These are phyloP conservation scores for Raphanus sativus DNA, from an alignment of 345 rosid species.

Conservation along the genomic window DNA sequence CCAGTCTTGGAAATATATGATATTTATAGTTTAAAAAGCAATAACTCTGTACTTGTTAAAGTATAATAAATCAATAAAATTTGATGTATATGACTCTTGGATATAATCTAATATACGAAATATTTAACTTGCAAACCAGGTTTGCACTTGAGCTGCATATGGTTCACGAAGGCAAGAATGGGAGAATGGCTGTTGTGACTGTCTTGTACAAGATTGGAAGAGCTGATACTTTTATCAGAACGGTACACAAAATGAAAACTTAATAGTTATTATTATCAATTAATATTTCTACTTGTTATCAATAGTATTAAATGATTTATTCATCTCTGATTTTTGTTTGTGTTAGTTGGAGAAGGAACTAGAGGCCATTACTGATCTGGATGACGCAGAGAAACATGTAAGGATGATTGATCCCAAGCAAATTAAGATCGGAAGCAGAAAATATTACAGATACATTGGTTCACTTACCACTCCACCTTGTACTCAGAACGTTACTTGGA, in stretches of 20 bases:
- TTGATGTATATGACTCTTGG: neutral
- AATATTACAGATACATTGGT: constrained; percentile 77
- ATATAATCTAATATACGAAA: neutral
- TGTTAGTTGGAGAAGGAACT: constrained; percentile 50
- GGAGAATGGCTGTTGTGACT: constrained; percentile 62
- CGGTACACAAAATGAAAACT: constrained; percentile 41
- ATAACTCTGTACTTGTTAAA: neutral
- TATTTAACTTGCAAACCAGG: constrained; percentile 29
- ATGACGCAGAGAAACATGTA: constrained; percentile 35
- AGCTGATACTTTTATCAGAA: constrained; percentile 64
- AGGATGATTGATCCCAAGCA: constrained; percentile 59
- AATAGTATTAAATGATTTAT: neutral
- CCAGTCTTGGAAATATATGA: neutral
- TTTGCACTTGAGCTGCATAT: constrained; percentile 68
- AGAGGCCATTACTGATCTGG: constrained; percentile 28
- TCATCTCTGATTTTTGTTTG: neutral
- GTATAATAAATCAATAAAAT: neutral
- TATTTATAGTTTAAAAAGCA: neutral
- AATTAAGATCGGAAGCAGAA: constrained; percentile 56
- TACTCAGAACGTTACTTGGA: constrained; percentile 73
- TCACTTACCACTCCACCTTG: constrained; percentile 93
- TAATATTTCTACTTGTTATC: neutral
- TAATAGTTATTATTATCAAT: neutral
- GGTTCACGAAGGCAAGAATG: constrained; percentile 69
- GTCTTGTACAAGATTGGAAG: constrained; percentile 67